Evolutionary conservation across 768 basidiomycete genomes (phyloP).

Genomic region (Collybia sp.): DNA sequence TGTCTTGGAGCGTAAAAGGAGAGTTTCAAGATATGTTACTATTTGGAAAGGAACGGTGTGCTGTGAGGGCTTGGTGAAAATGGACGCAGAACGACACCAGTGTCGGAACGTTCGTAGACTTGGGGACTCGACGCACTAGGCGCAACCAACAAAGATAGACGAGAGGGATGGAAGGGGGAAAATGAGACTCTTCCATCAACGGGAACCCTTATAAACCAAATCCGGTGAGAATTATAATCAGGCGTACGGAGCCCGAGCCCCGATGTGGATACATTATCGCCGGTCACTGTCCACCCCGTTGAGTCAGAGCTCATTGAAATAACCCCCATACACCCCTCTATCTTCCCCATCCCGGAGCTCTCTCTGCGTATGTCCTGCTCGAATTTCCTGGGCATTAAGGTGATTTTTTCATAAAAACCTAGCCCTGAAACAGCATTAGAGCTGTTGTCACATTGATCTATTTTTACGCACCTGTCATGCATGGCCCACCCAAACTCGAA

Average conservation of each 20-base stretch:
- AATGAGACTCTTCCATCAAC: constrained; percentile 3
- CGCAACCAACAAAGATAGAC: constrained; percentile 23
- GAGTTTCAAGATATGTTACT: constrained; percentile 13
- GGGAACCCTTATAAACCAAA: not conserved
- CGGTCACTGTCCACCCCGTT: not conserved
- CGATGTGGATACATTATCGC: not conserved
- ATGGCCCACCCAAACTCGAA: no score
- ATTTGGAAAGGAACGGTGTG: constrained; percentile 22
- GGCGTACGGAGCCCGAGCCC: not conserved
- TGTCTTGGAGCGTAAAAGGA: constrained; percentile 15
- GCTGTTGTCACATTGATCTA: no score
- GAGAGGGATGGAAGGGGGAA: constrained; percentile 10
- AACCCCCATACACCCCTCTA: no score
- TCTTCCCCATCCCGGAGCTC: no score
- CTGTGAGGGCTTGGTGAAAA: constrained; percentile 21
- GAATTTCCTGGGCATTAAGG: no score
- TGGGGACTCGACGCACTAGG: constrained; percentile 38
- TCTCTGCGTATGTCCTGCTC: no score
- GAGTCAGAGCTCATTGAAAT: not conserved
- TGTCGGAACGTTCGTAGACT: constrained; percentile 42
- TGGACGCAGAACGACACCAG: constrained; percentile 43
- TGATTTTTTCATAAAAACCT: no score
- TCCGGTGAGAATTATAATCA: not conserved
- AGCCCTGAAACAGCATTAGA: no score
- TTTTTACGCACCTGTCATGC: no score